These are phyloP conservation scores for Globomyces sp. DNA, from an alignment of 371 early-diverging fungal species.

Conservation along the genomic window DNA sequence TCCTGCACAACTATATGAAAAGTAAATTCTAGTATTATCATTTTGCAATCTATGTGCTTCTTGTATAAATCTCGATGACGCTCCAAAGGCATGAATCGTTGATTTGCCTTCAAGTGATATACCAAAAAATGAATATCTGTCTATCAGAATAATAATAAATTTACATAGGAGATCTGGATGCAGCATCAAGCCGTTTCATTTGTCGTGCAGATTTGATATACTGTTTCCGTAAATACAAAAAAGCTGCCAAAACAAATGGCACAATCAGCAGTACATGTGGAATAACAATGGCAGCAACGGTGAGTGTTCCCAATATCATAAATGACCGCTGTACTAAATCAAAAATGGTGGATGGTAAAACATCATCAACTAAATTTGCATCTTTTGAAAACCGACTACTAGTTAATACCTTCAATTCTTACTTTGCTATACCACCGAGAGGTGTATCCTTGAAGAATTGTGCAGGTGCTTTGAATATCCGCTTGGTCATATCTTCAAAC, in stretches of 20 bases:
- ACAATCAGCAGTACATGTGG: constrained; percentile 18
- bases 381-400: constrained; percentile 41
- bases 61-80: constrained; percentile 53
- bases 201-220: constrained; percentile 18
- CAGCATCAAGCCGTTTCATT: constrained; percentile 21
- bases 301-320: constrained; percentile 21
- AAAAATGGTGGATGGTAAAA: constrained; percentile 45
- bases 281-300: constrained; percentile 11
- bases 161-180: constrained; percentile 25
- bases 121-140: constrained; percentile 13
- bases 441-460: constrained; percentile 46
- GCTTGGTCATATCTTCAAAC: constrained; percentile 30
- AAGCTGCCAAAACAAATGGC: constrained; percentile 6
- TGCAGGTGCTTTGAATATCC: constrained; percentile 40
- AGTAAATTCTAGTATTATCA: constrained; percentile 16
- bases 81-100: constrained; percentile 68
- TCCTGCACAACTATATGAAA: constrained; percentile 41
- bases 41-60: constrained; percentile 1
- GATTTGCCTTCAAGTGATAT: constrained; percentile 49
- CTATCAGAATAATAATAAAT: neutral
- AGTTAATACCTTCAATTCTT: neutral
- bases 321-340: constrained; percentile 47
- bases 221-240: constrained; percentile 12
- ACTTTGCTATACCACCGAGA: constrained; percentile 44
- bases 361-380: constrained; percentile 34